Percentiles rank a stretch among this genome's conserved stretches.
phyloP scores from a whole-genome alignment of 1,284 basidiomycete species.

The Apiotrichum siamense region DNA sequence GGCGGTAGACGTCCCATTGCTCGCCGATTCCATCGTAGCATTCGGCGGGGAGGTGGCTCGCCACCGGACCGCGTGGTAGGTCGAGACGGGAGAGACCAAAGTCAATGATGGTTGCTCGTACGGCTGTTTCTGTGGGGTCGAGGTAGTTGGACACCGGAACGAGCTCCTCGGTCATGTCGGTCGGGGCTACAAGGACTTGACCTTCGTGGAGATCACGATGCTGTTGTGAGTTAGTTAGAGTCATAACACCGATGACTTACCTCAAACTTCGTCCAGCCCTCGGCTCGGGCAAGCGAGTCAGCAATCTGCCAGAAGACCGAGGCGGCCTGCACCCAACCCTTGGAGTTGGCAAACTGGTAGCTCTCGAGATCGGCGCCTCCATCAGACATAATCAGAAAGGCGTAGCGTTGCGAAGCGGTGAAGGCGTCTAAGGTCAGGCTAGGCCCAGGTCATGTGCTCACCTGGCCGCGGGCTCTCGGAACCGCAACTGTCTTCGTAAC shows the following conservation, averaged over 20 bases:
- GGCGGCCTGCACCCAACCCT: conserved; percentile 77
- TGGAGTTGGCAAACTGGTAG: conserved; percentile 57
- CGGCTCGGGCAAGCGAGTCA: conserved; percentile 68
- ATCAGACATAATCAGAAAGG: conserved; percentile 79
- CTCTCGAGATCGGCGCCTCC: conserved; percentile 84
- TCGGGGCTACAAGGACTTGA: conserved; percentile 72
- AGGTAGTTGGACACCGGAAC: conserved; percentile 20
- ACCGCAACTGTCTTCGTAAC: conserved; percentile 62
- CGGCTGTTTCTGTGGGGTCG: conserved; percentile 51
- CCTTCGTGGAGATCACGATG: conserved; percentile 98
- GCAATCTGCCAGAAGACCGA: conserved; percentile 87
- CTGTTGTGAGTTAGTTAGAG: conserved; percentile 48
- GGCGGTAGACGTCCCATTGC: conserved; percentile 91
- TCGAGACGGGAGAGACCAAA: conserved; percentile 83
- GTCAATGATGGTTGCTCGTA: conserved; percentile 83
- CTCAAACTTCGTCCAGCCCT: conserved; percentile 75
- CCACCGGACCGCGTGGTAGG: background rate
- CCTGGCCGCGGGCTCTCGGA: conserved; percentile 82
- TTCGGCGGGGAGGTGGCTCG: conserved; percentile 59
- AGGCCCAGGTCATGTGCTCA: conserved; percentile 40
- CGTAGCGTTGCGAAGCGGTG: conserved; percentile 68
- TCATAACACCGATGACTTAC: conserved; percentile 49
- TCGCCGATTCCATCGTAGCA: conserved; percentile 78
- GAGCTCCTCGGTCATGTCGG: conserved; percentile 2
- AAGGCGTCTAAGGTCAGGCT: conserved; percentile 58